A percentile compares a stretch with the other conserved stretches of the same genome.
phyloP scores from a whole-genome alignment of 257 asterid genomes.

The Petunia axillaris region DNA sequence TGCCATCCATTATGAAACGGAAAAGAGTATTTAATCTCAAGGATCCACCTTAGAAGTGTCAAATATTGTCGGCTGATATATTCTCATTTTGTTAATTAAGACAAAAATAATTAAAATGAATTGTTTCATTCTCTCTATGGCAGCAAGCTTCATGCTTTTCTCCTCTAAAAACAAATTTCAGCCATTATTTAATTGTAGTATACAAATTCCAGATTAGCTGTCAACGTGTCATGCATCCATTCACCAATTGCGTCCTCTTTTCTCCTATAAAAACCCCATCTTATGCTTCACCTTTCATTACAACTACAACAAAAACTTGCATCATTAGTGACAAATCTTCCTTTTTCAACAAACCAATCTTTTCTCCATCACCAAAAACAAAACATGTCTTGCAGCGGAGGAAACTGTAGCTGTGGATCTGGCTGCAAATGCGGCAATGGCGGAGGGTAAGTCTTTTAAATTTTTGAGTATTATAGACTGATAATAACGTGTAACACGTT shows the following conservation, averaged over 20 bases:
- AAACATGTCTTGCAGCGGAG: constrained; percentile 27
- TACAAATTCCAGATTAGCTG: neutral
- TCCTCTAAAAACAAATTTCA: neutral
- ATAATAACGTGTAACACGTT: too few relatives aligned
- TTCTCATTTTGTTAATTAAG: neutral
- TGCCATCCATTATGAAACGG: too few relatives aligned
- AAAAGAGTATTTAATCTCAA: neutral
- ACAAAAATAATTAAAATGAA: too few relatives aligned
- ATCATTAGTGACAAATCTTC: neutral
- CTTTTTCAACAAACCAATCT: too few relatives aligned
- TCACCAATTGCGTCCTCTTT: neutral
- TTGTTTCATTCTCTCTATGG: neutral
- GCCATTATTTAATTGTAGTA: neutral
- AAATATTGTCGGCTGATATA: neutral
- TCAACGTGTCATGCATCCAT: neutral
- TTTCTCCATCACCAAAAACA: too few relatives aligned
- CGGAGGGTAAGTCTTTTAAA: constrained; percentile 15
- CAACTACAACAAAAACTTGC: too few relatives aligned
- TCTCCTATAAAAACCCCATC: neutral
- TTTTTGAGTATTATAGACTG: too few relatives aligned
- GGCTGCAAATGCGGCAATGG: too few relatives aligned
- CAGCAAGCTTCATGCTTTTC: constrained; percentile 19
- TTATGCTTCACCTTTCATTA: neutral
- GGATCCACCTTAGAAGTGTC: neutral
- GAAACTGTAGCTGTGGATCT: too few relatives aligned